Base-by-base conservation (phyloP, 2,329 filamentous ascomycete genomes). In the Aspergillus awamori region DNA sequence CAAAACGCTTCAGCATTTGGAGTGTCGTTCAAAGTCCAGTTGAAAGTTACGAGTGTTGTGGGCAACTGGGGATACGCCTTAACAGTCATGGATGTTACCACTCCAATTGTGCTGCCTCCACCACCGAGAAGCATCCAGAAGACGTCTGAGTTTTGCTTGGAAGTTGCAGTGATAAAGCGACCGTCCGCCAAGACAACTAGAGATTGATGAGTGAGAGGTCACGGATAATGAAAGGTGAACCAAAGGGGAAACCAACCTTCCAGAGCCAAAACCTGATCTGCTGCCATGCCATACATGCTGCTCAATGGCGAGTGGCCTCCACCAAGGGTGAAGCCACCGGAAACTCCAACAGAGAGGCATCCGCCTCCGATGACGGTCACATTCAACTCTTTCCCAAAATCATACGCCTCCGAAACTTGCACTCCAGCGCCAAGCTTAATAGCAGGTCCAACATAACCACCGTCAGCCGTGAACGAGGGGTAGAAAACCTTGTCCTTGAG, bases 41-140 rank as follows among this genome's bases (percentile, higher is more conserved):
- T 68, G 58, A 69, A 69, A 2, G 66, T 68, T n/a, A 69, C 67
- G 1, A 63, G 59, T 3, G 67, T 69, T 1, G 67, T 68, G 17
- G 62, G 56, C 30, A 69, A 33, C 22, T 66, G 48, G 8, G 67
- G 65, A 10, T 63, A 45, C 1, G 66, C 65, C 30, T 64, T 67
- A 17, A 69, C 49, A 1, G 61, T 78, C 28, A 77, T 69, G n/a
- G 75, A 71, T 22, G 73, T 74, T 4, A 82, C 79, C 5, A 82
- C 73, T 11, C 80, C 80, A 63, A 79, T 78, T 59, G 67, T 70
- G 28, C 83, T 84, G 0, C 85, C 86, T 6, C 86, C 86, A 11
- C 86, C 86, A 5, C 83, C 83, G 22, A 80, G 77, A 4, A 84
- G 71, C 43, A 82, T 82, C 77, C 80, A 83, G 72, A 83, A 84